Base-by-base conservation (phyloP, 306 rosid species). In the Urtica urens region DNA sequence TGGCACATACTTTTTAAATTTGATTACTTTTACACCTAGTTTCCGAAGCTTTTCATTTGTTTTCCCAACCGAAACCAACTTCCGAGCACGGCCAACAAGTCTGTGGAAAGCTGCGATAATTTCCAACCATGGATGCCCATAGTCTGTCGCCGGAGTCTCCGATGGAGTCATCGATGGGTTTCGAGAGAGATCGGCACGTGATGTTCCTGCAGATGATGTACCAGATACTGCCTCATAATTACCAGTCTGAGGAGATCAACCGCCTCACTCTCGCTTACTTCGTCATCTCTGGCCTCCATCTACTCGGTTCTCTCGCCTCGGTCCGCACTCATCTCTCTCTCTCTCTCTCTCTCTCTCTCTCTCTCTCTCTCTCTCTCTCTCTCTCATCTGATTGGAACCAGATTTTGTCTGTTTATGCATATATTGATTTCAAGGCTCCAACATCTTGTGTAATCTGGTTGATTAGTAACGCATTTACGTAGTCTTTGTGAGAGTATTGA, bases 201-300 rank as follows among this genome's bases (percentile, higher is more conserved):
- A 64, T 29, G 12, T 90, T 64, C 55, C 41, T 65, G 21, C 57
- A 79, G 76, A 72, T 82, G 92, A 79, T 79, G 99, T 75, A 77
- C 38, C 63, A 79, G 57, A 27, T 79, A 16, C 67, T 92, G 43
- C 99, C 94, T 3, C 33, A 65, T 10, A 70, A 70, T 3, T 85
- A 82, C 28, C 87, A 82, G 53, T 25, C 56, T 11, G 94, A 85
- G 49, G 99, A 92, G 72, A 69, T 79, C 69, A 92, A 82, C 55
- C 92, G 78, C 51, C 87, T 85, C 70, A 92, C 99, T 39, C 86
- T 85, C 49, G 96, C 99, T 49, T 79, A 77, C 86, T 92, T 92
- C 11, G 75, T 82, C 45, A 65, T 92, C 77, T 77, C 94, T 44
- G 78, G 87, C 49, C 81, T 92, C 23, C 81, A 85, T 60, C 75